Percentiles rank a stretch among this genome's conserved stretches.
These are phyloP conservation scores for Mycena pura DNA, from an alignment of 768 basidiomycete genomes.

Conservation along the genomic window DNA sequence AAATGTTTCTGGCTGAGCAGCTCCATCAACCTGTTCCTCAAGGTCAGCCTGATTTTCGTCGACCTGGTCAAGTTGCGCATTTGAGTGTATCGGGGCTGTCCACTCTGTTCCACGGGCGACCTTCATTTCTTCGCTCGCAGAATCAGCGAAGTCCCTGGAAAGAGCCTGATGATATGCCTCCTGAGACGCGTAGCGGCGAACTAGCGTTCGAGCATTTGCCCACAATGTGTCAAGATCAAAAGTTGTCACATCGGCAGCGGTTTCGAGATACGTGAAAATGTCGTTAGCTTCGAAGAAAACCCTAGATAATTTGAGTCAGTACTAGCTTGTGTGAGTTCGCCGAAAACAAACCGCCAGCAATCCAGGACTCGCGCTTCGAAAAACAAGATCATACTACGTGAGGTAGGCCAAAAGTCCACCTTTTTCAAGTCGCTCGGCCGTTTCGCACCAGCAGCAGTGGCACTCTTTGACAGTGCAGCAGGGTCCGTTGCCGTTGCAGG, in stretches of 20 bases:
- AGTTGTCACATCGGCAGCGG: too few relatives aligned
- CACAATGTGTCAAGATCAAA: not conserved
- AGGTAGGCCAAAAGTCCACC: slow-evolving; percentile 31
- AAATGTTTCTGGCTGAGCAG: not conserved
- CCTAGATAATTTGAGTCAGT: not conserved
- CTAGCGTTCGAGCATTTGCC: not conserved
- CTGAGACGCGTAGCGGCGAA: slow-evolving; percentile 1
- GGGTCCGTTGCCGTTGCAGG: slow-evolving; percentile 27
- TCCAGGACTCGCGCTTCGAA: slow-evolving; percentile 27
- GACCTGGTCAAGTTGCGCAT: not conserved
- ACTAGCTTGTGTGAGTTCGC: not conserved
- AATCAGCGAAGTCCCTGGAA: not conserved
- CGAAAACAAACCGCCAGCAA: slow-evolving; percentile 6
- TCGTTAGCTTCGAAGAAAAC: not conserved
- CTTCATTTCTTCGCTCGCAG: not conserved
- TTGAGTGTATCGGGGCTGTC: not conserved
- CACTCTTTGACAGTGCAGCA: slow-evolving; percentile 24
- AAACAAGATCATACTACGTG: slow-evolving; percentile 30
- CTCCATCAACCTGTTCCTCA: not conserved
- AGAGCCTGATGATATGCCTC: not conserved
- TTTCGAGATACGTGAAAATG: not conserved
- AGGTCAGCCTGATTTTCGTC: not conserved
- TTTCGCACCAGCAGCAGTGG: slow-evolving; percentile 26
- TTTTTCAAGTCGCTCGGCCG: slow-evolving; percentile 28
- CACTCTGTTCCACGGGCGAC: not conserved